phyloP scores from a whole-genome alignment of 495 filamentous ascomycete genomes.

The Neurospora discreta region DNA sequence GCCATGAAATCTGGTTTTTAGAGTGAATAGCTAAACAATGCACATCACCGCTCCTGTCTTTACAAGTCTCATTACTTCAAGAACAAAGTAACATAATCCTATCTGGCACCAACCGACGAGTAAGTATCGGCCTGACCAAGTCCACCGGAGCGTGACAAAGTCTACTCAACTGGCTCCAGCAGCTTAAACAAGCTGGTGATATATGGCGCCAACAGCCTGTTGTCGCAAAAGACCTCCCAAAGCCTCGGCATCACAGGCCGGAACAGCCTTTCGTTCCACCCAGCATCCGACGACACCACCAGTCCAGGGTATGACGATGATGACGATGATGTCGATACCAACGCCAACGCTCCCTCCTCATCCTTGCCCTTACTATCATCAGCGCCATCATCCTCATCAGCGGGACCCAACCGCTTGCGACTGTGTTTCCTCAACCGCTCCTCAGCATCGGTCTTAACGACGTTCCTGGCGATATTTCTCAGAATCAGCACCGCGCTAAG shows the following conservation, averaged over 20 bases:
- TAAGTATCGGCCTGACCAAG: not conserved
- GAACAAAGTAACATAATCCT: not conserved
- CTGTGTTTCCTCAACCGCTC: slow-evolving; percentile 41
- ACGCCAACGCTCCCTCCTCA: slow-evolving; percentile 8
- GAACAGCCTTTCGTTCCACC: slow-evolving; percentile 42
- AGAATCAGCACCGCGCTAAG: slow-evolving; percentile 76
- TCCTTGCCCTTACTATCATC: slow-evolving; percentile 29
- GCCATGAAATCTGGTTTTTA: not conserved
- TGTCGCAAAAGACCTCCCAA: slow-evolving; percentile 44
- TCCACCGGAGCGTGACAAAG: not conserved
- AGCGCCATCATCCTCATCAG: not conserved
- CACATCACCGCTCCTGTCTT: not conserved
- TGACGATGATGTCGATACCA: not conserved
- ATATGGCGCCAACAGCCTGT: slow-evolving; percentile 31
- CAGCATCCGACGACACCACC: slow-evolving; percentile 14
- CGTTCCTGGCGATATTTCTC: slow-evolving; percentile 74
- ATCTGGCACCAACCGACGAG: not conserved
- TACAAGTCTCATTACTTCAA: not conserved
- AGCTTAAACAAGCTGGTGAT: slow-evolving; percentile 19
- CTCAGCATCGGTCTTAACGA: slow-evolving; percentile 47
- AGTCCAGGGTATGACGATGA: not conserved
- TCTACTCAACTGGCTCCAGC: slow-evolving; percentile 4
- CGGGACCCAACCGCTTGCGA: slow-evolving; percentile 5
- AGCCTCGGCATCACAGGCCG: slow-evolving; percentile 36
- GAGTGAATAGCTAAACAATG: not conserved